Evolutionary conservation across 495 filamentous ascomycete species (phyloP).

Genomic region (Aspergillus panamensis): DNA sequence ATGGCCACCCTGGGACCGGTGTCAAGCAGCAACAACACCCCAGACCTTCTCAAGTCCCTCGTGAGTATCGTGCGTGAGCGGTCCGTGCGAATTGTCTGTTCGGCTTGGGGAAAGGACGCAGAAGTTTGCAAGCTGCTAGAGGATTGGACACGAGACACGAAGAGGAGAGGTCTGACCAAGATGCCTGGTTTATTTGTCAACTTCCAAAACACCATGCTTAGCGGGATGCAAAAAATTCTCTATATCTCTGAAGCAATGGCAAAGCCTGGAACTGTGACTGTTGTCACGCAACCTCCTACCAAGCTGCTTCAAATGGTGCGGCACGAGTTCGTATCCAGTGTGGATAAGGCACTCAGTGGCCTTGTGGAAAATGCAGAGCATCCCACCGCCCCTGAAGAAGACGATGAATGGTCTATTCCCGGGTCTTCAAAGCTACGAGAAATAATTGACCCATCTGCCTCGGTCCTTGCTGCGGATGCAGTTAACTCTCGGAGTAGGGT

Average conservation of each 20-base stretch:
- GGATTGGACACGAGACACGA: constrained; percentile 79
- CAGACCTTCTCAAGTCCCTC: constrained; percentile 66
- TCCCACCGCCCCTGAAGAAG: constrained; percentile 54
- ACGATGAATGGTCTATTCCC: constrained; percentile 50
- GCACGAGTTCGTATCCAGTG: constrained; percentile 79
- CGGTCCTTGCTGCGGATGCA: constrained; percentile 47
- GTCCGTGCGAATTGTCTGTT: constrained; percentile 71
- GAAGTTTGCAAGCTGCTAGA: constrained; percentile 86
- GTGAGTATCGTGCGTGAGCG: constrained; percentile 80
- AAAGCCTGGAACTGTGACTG: constrained; percentile 62
- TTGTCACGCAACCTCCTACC: constrained; percentile 74
- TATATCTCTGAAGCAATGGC: constrained; percentile 81
- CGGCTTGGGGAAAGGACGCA: constrained; percentile 84
- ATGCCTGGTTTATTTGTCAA: constrained; percentile 80
- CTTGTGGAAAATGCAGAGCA: constrained; percentile 94
- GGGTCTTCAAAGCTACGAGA: constrained; percentile 28
- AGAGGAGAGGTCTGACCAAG: constrained; percentile 77
- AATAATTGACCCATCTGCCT: constrained; percentile 30
- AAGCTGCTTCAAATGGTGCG: constrained; percentile 85
- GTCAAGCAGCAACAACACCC: constrained; percentile 50
- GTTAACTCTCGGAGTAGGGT: constrained; percentile 69
- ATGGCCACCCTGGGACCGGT: constrained; percentile 72
- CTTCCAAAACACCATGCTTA: constrained; percentile 73
- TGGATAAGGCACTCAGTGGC: constrained; percentile 88
- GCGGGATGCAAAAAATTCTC: constrained; percentile 86